Evolutionary conservation across 352 stramenopile genomes (phyloP).

Genomic region (Hyaloperonospora arabidopsidis): DNA sequence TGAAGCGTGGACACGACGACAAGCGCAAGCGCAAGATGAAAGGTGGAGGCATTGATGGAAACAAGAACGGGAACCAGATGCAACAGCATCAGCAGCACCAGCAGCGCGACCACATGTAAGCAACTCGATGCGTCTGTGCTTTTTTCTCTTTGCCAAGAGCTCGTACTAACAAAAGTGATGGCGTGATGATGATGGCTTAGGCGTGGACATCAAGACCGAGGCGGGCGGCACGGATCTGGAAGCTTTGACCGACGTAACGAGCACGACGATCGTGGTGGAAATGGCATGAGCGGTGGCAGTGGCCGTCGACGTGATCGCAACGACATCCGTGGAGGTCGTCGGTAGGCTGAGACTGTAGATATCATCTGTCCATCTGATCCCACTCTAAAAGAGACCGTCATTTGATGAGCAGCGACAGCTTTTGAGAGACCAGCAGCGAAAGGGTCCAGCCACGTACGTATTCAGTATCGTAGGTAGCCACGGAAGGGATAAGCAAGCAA

Average conservation of each 20-base stretch:
- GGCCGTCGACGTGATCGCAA: constrained; percentile 32
- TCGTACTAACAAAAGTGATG: neutral
- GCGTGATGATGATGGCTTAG: constrained; percentile 7
- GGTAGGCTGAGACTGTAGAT: constrained; percentile 28
- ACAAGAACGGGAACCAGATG: constrained; percentile 17
- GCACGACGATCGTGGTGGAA: constrained; percentile 23
- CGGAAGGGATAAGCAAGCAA: constrained; percentile 12
- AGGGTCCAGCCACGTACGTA: constrained; percentile 8
- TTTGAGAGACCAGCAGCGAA: too few species aligned
- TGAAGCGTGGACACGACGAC: constrained; percentile 34
- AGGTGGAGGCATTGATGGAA: constrained; percentile 23
- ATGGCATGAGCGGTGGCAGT: constrained; percentile 14
- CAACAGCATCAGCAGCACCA: constrained; percentile 27
- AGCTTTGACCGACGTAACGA: constrained; percentile 14
- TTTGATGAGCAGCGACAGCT: neutral
- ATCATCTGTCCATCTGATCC: neutral
- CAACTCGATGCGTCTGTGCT: neutral
- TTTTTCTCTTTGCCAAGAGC: neutral
- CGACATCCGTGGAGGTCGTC: constrained; percentile 35
- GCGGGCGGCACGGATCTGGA: constrained; percentile 18
- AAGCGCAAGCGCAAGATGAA: constrained; percentile 52
- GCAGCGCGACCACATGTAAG: constrained; percentile 56
- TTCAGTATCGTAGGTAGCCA: constrained; percentile 11
- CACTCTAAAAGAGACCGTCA: too few species aligned
- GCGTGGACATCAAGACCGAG: constrained; percentile 28